These are phyloP conservation scores for Arabidopsis hybrid DNA, from an alignment of 441 rosid species.

Conservation along the genomic window DNA sequence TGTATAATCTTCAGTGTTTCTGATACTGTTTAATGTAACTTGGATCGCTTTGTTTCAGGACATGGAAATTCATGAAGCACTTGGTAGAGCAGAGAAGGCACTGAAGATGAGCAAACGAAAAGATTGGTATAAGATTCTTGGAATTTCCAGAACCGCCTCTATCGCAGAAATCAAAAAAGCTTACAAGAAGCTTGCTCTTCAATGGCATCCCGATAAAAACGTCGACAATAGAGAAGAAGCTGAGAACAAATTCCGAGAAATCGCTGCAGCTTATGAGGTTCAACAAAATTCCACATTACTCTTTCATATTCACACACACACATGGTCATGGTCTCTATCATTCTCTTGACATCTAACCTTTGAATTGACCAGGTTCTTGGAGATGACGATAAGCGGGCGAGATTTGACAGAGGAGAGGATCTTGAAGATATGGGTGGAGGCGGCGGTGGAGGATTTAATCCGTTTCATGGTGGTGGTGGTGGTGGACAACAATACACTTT, in stretches of 20 bases:
- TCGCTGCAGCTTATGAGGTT: slow-evolving; percentile 98
- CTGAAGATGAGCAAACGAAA: slow-evolving; percentile 95
- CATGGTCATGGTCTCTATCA: neutral
- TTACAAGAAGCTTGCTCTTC: slow-evolving; percentile 93
- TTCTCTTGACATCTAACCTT: slow-evolving; percentile 1
- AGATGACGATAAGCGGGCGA: slow-evolving; percentile 88
- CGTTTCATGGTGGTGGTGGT: slow-evolving; percentile 41
- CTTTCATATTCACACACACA: slow-evolving; percentile 5
- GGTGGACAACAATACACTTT: slow-evolving; percentile 71
- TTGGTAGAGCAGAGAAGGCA: slow-evolving; percentile 90
- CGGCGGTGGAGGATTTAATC: slow-evolving; percentile 42
- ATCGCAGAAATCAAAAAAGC: slow-evolving; percentile 87
- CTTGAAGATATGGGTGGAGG: slow-evolving; percentile 94
- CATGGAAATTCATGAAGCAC: slow-evolving; percentile 75
- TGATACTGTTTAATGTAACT: neutral
- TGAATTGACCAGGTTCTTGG: slow-evolving; percentile 69
- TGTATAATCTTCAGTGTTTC: neutral
- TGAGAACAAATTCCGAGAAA: slow-evolving; percentile 83
- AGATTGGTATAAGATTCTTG: slow-evolving; percentile 96
- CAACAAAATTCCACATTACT: neutral
- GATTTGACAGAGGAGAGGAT: slow-evolving; percentile 97
- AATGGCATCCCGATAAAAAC: slow-evolving; percentile 99
- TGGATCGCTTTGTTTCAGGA: slow-evolving; percentile 56
- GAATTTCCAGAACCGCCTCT: slow-evolving; percentile 80
- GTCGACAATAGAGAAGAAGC: slow-evolving; percentile 93